Evolutionary conservation across 2,329 filamentous ascomycete genomes (phyloP).

Genomic region (Diaporthe vexans): DNA sequence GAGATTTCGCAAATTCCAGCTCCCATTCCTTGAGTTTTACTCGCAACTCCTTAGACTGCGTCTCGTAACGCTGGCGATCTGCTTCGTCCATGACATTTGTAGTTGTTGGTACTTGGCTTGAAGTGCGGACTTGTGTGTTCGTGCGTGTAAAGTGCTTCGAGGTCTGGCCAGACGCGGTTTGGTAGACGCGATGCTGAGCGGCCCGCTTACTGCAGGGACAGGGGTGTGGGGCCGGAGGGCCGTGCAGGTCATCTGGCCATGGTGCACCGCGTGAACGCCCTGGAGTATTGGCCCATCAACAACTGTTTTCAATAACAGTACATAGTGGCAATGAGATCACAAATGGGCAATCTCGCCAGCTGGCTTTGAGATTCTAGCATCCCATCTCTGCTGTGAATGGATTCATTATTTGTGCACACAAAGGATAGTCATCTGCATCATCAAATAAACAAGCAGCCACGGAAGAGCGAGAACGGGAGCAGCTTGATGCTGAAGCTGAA

Average conservation of each 20-base stretch:
- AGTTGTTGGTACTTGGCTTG: neutral
- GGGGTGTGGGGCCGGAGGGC: neutral
- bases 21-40: slow-evolving; percentile 82
- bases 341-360: neutral
- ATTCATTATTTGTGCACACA: neutral
- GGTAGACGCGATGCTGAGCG: slow-evolving; percentile 27
- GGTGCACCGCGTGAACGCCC: neutral
- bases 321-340: neutral
- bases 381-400: neutral
- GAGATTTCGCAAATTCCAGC: slow-evolving; percentile 71
- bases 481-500: too few relatives aligned
- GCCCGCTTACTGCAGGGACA: slow-evolving; percentile 20
- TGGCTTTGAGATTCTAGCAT: neutral
- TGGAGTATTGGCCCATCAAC: neutral
- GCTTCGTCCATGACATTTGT: slow-evolving; percentile 61
- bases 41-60: slow-evolving; percentile 69
- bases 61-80: slow-evolving; percentile 61
- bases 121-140: neutral
- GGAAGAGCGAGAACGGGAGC: too few relatives aligned
- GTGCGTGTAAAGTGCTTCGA: slow-evolving; percentile 22
- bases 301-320: neutral
- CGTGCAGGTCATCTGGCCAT: too few relatives aligned
- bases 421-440: neutral
- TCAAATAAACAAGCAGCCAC: neutral
- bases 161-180: slow-evolving; percentile 17